Conservation (phyloP, 2,329 filamentous ascomycete genomes). For the Colletotrichum euphorbiae region DNA sequence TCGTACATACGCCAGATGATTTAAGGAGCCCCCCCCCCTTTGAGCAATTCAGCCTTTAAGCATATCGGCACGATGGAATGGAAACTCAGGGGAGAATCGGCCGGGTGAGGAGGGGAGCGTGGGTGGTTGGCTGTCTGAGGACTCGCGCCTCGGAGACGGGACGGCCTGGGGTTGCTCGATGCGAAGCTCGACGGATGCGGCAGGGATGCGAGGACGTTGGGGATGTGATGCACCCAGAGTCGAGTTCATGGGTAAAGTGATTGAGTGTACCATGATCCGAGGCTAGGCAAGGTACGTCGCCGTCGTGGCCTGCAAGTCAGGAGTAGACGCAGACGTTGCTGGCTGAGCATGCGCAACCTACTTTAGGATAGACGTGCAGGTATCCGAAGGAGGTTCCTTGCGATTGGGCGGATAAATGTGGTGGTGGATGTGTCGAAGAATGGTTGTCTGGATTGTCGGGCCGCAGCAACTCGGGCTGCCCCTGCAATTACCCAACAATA, state of each 20-base stretch:
- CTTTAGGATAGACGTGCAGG: slow-evolving; percentile 21
- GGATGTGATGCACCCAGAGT: too few species aligned
- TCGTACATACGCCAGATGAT: background rate
- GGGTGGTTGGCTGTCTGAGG: background rate
- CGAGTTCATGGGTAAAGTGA: too few species aligned
- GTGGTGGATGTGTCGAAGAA: slow-evolving; percentile 40
- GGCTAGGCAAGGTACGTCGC: too few species aligned
- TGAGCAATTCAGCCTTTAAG: slow-evolving; percentile 12
- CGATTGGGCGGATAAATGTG: slow-evolving; percentile 44
- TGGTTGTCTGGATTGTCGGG: slow-evolving; percentile 52
- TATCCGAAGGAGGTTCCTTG: slow-evolving; percentile 19
- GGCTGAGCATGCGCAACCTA: background rate
- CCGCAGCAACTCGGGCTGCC: slow-evolving; percentile 43
- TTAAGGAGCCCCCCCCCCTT: too few species aligned
- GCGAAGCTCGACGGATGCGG: too few species aligned
- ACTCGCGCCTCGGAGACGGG: too few species aligned
- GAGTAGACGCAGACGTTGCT: too few species aligned
- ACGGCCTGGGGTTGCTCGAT: background rate
- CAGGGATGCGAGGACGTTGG: too few species aligned
- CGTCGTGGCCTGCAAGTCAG: too few species aligned
- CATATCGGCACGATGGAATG: background rate
- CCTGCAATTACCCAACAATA: slow-evolving; percentile 14
- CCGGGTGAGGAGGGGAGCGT: background rate
- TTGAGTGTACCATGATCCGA: too few species aligned
- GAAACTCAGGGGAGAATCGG: background rate